phyloP scores from a whole-genome alignment of 2,329 filamentous ascomycete species.

The Sclerotinia borealis region DNA sequence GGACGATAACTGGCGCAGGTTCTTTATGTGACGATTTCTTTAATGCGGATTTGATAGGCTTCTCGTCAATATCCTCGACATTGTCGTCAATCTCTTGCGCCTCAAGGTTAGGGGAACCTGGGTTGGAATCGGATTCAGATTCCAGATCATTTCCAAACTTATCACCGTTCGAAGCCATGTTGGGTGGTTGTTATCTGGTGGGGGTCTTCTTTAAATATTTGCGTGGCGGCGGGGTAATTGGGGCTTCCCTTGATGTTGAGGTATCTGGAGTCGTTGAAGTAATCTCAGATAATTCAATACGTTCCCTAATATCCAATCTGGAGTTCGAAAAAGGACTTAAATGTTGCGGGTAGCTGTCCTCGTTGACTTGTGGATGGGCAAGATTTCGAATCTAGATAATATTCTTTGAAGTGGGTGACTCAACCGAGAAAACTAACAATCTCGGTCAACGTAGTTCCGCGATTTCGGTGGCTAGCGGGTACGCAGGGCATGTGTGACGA shows the following conservation, averaged over 20 bases:
- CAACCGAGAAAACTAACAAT: constrained; percentile 11
- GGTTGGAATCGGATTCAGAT: constrained; percentile 53
- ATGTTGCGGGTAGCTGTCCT: constrained; percentile 1
- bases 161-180: constrained; percentile 44
- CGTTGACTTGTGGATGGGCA: not conserved
- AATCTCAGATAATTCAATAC: not conserved
- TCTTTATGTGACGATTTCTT: constrained; percentile 64
- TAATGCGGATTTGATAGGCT: constrained; percentile 75
- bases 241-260: not conserved
- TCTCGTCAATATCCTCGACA: constrained; percentile 50
- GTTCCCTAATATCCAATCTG: not conserved
- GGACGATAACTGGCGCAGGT: constrained; percentile 50
- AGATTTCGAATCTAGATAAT: constrained; percentile 10
- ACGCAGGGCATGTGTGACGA: not conserved
- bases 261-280: not conserved
- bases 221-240: constrained; percentile 18
- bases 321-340: not conserved
- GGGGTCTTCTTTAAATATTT: constrained; percentile 6
- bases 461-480: not conserved
- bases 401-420: constrained; percentile 15
- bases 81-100: constrained; percentile 52
- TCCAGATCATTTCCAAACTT: constrained; percentile 68
- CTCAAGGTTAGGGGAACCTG: constrained; percentile 48
- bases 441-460: constrained; percentile 6
- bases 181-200: constrained; percentile 21